A percentile compares a stretch with the other conserved stretches of the same genome.
Conservation (phyloP, 768 basidiomycete genomes). For the Pulveroboletus sp. region DNA sequence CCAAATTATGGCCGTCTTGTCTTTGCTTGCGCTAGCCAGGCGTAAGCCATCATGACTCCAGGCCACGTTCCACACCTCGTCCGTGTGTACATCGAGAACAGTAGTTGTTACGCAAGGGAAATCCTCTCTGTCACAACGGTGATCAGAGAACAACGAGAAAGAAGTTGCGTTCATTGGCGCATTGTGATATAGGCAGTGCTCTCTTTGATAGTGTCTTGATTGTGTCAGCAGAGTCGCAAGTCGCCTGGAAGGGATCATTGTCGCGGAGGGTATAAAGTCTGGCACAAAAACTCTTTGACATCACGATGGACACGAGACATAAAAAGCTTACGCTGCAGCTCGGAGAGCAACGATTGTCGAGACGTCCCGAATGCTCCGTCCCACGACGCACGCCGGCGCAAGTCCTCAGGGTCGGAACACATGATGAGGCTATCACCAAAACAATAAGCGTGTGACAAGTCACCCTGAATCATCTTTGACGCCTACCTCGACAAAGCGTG, state of each 20-base stretch:
- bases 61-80: conserved; percentile 94
- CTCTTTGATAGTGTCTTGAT: conserved; percentile 74
- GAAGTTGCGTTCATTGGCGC: conserved; percentile 48
- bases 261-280: conserved; percentile 86
- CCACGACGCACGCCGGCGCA: conserved; percentile 80
- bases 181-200: conserved; percentile 85
- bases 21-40: conserved; percentile 85
- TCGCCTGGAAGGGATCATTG: conserved; percentile 91
- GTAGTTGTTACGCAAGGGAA: conserved; percentile 87
- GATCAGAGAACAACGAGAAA: conserved; percentile 85
- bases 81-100: conserved; percentile 77
- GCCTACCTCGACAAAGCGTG: conserved; percentile 84
- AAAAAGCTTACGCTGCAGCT: conserved; percentile 70
- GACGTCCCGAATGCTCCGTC: conserved; percentile 84
- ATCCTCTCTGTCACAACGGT: conserved; percentile 69
- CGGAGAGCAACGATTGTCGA: conserved; percentile 65
- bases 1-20: conserved; percentile 89
- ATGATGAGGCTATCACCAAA: conserved; percentile 68
- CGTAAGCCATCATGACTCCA: conserved; percentile 89
- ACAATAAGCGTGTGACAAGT: conserved; percentile 15
- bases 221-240: conserved; percentile 83
- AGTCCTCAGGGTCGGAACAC: conserved; percentile 81
- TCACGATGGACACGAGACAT: neutral
- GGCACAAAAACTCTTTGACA: conserved; percentile 2
- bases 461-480: conserved; percentile 7